Evolutionary conservation across 192 early-diverging fungal genomes (phyloP).

Genomic region (Backusella westeae): DNA sequence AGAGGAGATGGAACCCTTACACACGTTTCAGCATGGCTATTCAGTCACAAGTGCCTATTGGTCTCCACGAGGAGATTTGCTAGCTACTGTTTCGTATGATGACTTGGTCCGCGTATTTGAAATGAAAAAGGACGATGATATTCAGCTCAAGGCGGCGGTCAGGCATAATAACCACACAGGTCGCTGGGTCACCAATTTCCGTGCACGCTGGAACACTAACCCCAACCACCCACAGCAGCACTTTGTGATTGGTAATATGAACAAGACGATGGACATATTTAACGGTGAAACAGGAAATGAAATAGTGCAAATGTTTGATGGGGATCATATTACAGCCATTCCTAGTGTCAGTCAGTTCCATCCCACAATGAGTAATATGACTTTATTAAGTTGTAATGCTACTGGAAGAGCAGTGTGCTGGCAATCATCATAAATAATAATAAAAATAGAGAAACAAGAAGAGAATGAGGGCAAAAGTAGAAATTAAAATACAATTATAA

Average conservation of each 20-base stretch:
- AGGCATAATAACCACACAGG: slow-evolving; percentile 64
- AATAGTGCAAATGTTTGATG: slow-evolving; percentile 48
- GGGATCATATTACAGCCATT: slow-evolving; percentile 46
- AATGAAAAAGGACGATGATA: neutral
- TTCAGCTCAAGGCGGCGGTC: slow-evolving; percentile 28
- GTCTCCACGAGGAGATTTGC: slow-evolving; percentile 55
- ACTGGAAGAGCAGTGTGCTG: slow-evolving; percentile 60
- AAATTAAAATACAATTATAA: neutral
- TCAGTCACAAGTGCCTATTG: slow-evolving; percentile 65
- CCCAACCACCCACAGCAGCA: slow-evolving; percentile 34
- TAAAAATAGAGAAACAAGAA: neutral
- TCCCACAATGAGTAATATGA: slow-evolving; percentile 44
- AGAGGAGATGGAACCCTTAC: slow-evolving; percentile 31
- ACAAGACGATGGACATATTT: slow-evolving; percentile 57
- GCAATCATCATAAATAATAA: slow-evolving; percentile 30
- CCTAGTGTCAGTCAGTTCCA: slow-evolving; percentile 67
- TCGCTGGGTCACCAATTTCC: slow-evolving; percentile 67
- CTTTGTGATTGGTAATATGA: slow-evolving; percentile 69
- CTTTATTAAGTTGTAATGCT: slow-evolving; percentile 51
- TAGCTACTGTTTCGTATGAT: slow-evolving; percentile 59
- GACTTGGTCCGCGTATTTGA: slow-evolving; percentile 52
- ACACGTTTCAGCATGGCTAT: slow-evolving; percentile 43
- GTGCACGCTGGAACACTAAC: slow-evolving; percentile 56
- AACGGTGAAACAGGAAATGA: slow-evolving; percentile 50
- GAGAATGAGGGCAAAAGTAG: neutral